Percentiles rank a stretch among this genome's conserved stretches.
Evolutionary conservation across 176 grass and related monocot species (phyloP).

Genomic region (Calamus simplicifolius): DNA sequence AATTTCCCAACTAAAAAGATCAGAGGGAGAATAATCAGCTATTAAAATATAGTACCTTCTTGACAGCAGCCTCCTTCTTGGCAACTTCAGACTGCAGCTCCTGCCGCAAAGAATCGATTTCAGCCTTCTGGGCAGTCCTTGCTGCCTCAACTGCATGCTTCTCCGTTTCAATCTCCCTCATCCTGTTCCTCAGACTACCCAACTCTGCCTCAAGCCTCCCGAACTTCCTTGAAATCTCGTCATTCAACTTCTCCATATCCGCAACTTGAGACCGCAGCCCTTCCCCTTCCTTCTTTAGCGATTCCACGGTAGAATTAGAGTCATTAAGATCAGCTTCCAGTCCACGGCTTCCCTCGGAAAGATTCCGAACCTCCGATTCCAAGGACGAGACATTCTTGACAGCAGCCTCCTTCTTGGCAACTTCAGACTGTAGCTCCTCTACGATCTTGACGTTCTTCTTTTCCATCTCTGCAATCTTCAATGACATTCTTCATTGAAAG

Average conservation of each 20-base stretch:
- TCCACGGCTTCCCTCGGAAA: too few species aligned
- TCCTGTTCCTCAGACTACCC: constrained; percentile 1
- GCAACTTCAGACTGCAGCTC: constrained; percentile 18
- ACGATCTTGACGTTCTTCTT: too few species aligned
- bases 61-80: too few species aligned
- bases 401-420: too few species aligned
- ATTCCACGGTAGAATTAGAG: background rate
- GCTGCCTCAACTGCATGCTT: constrained; percentile 20
- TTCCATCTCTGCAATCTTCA: too few species aligned
- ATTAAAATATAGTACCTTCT: too few species aligned
- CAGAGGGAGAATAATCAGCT: too few species aligned
- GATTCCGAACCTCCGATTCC: too few species aligned
- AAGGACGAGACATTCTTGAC: too few species aligned
- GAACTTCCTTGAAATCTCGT: constrained; percentile 13
- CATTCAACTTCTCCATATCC: constrained; percentile 11
- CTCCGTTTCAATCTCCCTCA: constrained; percentile 19
- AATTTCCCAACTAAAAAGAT: too few species aligned
- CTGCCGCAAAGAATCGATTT: constrained; percentile 5
- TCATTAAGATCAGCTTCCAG: too few species aligned
- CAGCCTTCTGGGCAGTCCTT: constrained; percentile 16
- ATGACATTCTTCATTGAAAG: background rate
- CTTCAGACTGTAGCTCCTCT: too few species aligned
- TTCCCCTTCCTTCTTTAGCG: constrained; percentile 24
- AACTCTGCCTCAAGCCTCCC: constrained; percentile 23
- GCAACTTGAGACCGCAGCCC: constrained; percentile 16